Conservation (phyloP, 495 filamentous ascomycete genomes). For the Talaromyces thailandensis region DNA sequence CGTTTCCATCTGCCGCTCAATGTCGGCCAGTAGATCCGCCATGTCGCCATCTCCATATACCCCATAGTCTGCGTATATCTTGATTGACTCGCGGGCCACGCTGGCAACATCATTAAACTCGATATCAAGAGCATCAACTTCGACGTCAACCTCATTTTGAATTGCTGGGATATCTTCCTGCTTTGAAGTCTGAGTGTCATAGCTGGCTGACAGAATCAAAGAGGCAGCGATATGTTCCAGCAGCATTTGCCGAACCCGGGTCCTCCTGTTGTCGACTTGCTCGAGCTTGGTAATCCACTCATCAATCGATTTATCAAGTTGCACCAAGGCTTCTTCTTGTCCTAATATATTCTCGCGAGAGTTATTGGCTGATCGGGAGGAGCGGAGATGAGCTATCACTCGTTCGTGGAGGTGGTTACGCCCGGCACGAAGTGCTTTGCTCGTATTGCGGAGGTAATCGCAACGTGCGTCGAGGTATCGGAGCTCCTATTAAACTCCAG, state of each 20-base stretch:
- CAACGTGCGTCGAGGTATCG: conserved; percentile 60
- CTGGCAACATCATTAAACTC: conserved; percentile 24
- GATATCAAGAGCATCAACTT: conserved; percentile 6
- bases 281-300: conserved; percentile 68
- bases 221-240: conserved; percentile 66
- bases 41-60: conserved; percentile 59
- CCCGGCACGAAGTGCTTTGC: conserved; percentile 56
- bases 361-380: conserved; percentile 52
- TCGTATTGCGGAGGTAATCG: conserved; percentile 62
- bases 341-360: conserved; percentile 60
- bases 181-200: conserved; percentile 23
- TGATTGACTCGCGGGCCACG: conserved; percentile 42
- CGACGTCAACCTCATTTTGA: not conserved
- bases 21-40: conserved; percentile 51
- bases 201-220: conserved; percentile 18
- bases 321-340: conserved; percentile 64
- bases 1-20: conserved; percentile 49
- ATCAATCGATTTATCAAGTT: conserved; percentile 65
- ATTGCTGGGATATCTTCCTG: conserved; percentile 13
- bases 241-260: conserved; percentile 62
- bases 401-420: conserved; percentile 59
- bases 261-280: conserved; percentile 63
- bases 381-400: conserved; percentile 60
- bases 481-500: conserved; percentile 40
- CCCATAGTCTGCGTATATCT: conserved; percentile 15